Evolutionary conservation across 2,329 filamentous ascomycete species (phyloP), one percentile per base, ranked within the genome.

Genomic region (Xylariomycetidae sp.): DNA sequence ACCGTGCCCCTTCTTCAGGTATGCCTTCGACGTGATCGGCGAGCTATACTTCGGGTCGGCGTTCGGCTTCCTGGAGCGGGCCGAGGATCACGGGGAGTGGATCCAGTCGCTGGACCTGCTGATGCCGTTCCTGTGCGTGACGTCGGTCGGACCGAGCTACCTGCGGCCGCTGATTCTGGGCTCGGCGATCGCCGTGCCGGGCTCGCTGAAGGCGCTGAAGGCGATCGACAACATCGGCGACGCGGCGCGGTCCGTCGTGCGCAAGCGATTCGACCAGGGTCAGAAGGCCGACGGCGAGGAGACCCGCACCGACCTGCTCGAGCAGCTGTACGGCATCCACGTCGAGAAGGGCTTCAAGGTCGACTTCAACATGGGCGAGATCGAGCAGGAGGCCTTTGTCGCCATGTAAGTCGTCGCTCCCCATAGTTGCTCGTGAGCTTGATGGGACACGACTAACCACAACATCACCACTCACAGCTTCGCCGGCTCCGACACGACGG

Each of bases 91-190:
- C 17, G 31, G 20, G 6, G 31, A 35, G 16, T 44, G 42, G 42
- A 42, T 44, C 26, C 34, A 34, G 17, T 44, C 42, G 5, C 20
- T 44, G 5, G 48, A 49, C 1, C 67, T 63, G 35, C 63, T 44
- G 22, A 39, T 44, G 39, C 42, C 39, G 19, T 40, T 44, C 9
- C 36, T 44, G 10, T 42, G 42, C 17, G 34, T 42, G 26, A 40
- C 36, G 23, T 36, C 33, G 10, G 34, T 44, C 13, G 42, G 39
- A 19, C 39, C 42, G 8, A 26, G 32, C 23, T 44, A 35, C 19
- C 19, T 39, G 29, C 42, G 42, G 12, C 36, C 37, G 19, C 19
- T 40, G n/a, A 42, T 42, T 22, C 31, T 42, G 10, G 35, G 38
- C 15, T 44, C 39, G 16, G 37, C 39, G 3, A 29, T 44, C 12